phyloP scores from a whole-genome alignment of 805 yeast species.

The Peterozyma toletana region DNA sequence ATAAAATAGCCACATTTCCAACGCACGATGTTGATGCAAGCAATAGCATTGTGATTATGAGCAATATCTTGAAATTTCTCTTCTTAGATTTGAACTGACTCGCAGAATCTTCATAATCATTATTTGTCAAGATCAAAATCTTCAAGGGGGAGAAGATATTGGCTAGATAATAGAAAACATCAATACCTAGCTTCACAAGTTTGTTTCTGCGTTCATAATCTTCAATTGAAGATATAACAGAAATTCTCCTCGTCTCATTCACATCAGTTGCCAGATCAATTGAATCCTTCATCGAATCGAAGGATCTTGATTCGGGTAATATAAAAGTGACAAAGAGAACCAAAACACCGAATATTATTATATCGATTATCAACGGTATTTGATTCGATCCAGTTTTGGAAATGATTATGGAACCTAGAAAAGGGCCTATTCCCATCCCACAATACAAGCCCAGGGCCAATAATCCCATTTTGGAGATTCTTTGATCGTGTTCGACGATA shows the following conservation, averaged over 20 bases:
- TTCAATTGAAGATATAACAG: conserved; percentile 16
- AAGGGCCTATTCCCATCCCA: conserved; percentile 51
- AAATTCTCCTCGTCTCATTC: conserved; percentile 31
- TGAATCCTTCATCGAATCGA: conserved; percentile 37
- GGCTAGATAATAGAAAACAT: conserved; percentile 3
- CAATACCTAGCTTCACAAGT: conserved; percentile 1
- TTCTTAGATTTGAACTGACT: conserved; percentile 18
- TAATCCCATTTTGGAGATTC: conserved; percentile 46
- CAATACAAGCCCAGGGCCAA: conserved; percentile 43
- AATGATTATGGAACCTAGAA: conserved; percentile 34
- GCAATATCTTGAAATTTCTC: conserved; percentile 37
- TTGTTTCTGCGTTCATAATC: conserved; percentile 20
- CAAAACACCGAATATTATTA: conserved; percentile 19
- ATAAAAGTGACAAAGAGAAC: conserved; percentile 24
- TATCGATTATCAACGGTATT: conserved; percentile 21
- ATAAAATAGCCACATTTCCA: conserved; percentile 33
- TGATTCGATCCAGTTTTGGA: conserved; percentile 15
- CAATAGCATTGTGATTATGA: conserved; percentile 26
- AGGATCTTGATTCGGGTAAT: conserved; percentile 49
- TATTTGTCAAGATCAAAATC: conserved; percentile 46
- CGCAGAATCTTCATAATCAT: conserved; percentile 16
- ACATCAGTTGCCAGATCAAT: conserved; percentile 41
- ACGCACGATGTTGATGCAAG: conserved; percentile 26
- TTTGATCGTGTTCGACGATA: conserved; percentile 44
- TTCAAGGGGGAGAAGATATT: conserved; percentile 40